A percentile compares a stretch with the other conserved stretches of the same genome.
Evolutionary conservation across 805 yeast genomes (phyloP).

Genomic region (Kurtzmaniella fragi): DNA sequence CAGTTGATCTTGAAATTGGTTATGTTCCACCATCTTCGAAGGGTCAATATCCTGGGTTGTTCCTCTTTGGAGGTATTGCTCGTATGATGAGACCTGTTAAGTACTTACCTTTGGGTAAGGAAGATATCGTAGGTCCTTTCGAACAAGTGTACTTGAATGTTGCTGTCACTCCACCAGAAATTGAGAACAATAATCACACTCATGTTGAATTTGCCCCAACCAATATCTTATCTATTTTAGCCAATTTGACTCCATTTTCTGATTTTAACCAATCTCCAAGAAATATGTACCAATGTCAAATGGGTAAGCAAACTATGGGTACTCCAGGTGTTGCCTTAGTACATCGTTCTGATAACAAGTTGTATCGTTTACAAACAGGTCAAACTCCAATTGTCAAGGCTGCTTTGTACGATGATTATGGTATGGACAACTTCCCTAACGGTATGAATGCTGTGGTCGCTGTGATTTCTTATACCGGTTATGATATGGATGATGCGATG

Average conservation of each 20-base stretch:
- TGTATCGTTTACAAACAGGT: conserved; percentile 89
- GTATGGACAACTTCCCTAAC: conserved; percentile 97
- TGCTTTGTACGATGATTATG: conserved; percentile 87
- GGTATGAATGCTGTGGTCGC: conserved; percentile 99
- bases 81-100: conserved; percentile 96
- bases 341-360: conserved; percentile 91
- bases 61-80: conserved; percentile 83
- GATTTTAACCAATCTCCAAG: conserved; percentile 99
- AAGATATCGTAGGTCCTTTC: conserved; percentile 92
- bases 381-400: conserved; percentile 98
- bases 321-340: conserved; percentile 95
- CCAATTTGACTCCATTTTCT: conserved; percentile 95
- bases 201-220: conserved; percentile 97
- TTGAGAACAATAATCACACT: conserved; percentile 71
- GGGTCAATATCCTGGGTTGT: conserved; percentile 97
- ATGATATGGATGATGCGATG: conserved; percentile 99
- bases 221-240: conserved; percentile 87
- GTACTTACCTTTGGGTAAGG: conserved; percentile 77
- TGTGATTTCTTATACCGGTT: conserved; percentile 96
- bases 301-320: conserved; percentile 99
- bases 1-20: conserved; percentile 86
- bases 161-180: conserved; percentile 92
- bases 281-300: conserved; percentile 99
- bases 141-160: conserved; percentile 96
- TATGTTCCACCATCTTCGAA: conserved; percentile 92